Conservation (phyloP, 768 basidiomycete genomes). For the Serendipita sp. region DNA sequence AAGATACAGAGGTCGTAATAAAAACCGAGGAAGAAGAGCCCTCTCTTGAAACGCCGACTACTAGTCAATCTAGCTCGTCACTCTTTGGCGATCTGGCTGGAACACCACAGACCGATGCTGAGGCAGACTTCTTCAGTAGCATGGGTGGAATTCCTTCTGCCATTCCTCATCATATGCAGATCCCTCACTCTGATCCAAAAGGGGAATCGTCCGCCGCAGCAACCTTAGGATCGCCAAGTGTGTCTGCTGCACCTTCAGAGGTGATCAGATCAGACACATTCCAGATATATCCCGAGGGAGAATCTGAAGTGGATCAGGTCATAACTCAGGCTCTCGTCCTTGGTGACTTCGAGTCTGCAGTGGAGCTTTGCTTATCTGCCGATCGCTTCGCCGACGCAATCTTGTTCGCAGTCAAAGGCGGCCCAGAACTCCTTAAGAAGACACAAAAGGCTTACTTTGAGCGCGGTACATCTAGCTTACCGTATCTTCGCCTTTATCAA, state of each 20-base stretch:
- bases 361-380: conserved; percentile 73
- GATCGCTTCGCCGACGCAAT: conserved; percentile 91
- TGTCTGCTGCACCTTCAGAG: conserved; percentile 57
- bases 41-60: not conserved
- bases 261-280: conserved; percentile 65
- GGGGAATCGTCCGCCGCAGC: conserved; percentile 87
- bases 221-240: conserved; percentile 81
- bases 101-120: conserved; percentile 46
- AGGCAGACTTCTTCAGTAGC: conserved; percentile 78
- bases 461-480: conserved; percentile 49
- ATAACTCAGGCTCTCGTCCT: conserved; percentile 87
- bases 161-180: conserved; percentile 29
- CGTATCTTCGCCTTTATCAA: conserved; percentile 89
- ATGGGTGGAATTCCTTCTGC: conserved; percentile 38
- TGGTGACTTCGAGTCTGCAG: conserved; percentile 89
- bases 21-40: not conserved
- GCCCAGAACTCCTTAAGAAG: conserved; percentile 64
- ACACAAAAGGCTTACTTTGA: conserved; percentile 94
- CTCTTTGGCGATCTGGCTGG: conserved; percentile 64
- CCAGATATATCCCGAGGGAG: conserved; percentile 75
- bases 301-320: conserved; percentile 72
- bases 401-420: conserved; percentile 80
- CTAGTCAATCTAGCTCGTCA: conserved; percentile 2
- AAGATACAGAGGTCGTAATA: not conserved
- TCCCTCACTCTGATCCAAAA: conserved; percentile 67